Evolutionary conservation across 305 asterid species (phyloP).

Genomic region (Caryopteris hybrid): DNA sequence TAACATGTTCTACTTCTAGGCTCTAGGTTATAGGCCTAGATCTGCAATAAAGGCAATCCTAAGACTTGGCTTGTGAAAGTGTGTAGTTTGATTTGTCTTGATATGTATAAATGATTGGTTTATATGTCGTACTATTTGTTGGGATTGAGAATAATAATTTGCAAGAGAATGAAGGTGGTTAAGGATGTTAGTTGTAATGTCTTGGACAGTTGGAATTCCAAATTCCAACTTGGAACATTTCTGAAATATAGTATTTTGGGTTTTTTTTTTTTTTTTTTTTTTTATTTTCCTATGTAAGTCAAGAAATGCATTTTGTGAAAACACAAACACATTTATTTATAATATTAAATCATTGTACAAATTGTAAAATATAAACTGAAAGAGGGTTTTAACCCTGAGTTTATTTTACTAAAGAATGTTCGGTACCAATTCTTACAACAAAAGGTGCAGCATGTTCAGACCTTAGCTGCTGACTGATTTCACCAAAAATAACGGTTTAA

Average conservation of each 20-base stretch:
- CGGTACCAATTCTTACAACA: no score
- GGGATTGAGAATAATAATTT: slow-evolving; percentile 22
- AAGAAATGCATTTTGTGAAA: not conserved
- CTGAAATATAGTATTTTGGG: slow-evolving; percentile 8
- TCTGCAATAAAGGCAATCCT: not conserved
- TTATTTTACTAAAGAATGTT: no score
- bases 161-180: slow-evolving; percentile 19
- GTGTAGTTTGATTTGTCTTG: slow-evolving; percentile 11
- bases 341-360: no score
- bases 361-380: no score
- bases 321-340: no score
- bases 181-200: slow-evolving; percentile 17
- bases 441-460: no score
- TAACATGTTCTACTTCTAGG: no score
- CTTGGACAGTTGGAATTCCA: slow-evolving; percentile 39
- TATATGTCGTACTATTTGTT: slow-evolving; percentile 4
- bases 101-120: slow-evolving; percentile 12
- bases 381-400: no score
- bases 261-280: not conserved
- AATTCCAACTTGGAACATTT: slow-evolving; percentile 22
- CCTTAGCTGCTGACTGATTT: no score
- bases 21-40: no score
- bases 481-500: no score
- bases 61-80: slow-evolving; percentile 19
- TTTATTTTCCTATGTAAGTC: slow-evolving; percentile 2